These are phyloP conservation scores for Yamadazyma atmosphaerica DNA, from an alignment of 1,139 yeast genomes.

Conservation along the genomic window DNA sequence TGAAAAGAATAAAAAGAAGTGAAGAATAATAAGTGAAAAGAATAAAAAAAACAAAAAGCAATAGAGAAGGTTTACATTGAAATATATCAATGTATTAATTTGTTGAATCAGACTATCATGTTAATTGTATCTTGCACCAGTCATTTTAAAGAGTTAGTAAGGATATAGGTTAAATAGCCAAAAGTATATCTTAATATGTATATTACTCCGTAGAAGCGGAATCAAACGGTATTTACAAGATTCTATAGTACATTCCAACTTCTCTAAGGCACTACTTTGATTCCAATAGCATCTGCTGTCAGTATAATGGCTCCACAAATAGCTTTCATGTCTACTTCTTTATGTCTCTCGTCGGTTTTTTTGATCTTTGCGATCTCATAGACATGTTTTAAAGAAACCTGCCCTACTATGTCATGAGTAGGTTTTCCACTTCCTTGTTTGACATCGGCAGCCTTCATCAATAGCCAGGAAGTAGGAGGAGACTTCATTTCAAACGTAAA, in stretches of 20 bases:
- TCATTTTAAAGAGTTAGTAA: too few relatives aligned
- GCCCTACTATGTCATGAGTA: slow-evolving; percentile 56
- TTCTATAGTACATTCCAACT: too few relatives aligned
- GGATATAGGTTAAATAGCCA: too few relatives aligned
- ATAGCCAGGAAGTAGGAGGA: slow-evolving; percentile 89
- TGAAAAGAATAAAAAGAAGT: slow-evolving; percentile 70
- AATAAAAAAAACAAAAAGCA: slow-evolving; percentile 52
- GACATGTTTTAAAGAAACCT: slow-evolving; percentile 80
- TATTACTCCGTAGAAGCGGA: too few relatives aligned
- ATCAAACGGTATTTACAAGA: neutral
- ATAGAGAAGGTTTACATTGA: slow-evolving; percentile 1
- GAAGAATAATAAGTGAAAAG: slow-evolving; percentile 60
- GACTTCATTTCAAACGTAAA: slow-evolving; percentile 85
- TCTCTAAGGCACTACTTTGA: slow-evolving; percentile 66
- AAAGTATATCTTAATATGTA: neutral
- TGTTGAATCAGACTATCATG: too few relatives aligned
- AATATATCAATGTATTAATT: too few relatives aligned
- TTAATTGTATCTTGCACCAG: too few relatives aligned
- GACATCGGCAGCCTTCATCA: slow-evolving; percentile 82
- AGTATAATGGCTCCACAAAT: slow-evolving; percentile 82
- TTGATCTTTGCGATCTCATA: slow-evolving; percentile 95
- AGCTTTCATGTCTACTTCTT: slow-evolving; percentile 65
- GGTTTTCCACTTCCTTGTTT: slow-evolving; percentile 74
- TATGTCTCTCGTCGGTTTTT: slow-evolving; percentile 81
- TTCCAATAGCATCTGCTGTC: slow-evolving; percentile 86